Conservation (phyloP, 1,284 basidiomycete genomes). For the Cryptococcus sp. region DNA sequence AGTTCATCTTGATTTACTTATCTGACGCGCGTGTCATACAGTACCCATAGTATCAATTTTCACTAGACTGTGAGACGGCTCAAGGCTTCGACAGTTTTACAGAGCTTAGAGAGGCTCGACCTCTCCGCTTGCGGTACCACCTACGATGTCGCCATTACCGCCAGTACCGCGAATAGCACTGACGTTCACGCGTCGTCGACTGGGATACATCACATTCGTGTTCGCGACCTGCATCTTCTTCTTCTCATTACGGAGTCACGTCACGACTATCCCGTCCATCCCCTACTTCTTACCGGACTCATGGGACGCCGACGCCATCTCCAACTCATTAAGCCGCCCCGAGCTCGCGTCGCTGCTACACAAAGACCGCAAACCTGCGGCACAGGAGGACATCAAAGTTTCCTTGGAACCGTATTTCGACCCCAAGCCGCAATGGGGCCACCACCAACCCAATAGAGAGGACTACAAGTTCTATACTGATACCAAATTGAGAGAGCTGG, state of each 20-base stretch:
- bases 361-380: slow-evolving; percentile 5
- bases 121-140: too few relatives aligned
- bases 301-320: not conserved
- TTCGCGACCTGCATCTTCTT: not conserved
- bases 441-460: slow-evolving; percentile 8
- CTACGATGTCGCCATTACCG: too few relatives aligned
- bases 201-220: not conserved
- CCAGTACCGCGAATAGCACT: too few relatives aligned
- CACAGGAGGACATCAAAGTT: slow-evolving; percentile 1
- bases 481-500: slow-evolving; percentile 9
- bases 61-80: too few relatives aligned
- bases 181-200: not conserved
- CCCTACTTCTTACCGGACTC: too few relatives aligned
- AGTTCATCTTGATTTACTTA: too few relatives aligned
- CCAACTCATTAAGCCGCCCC: slow-evolving; percentile 1
- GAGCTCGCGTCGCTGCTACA: not conserved
- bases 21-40: too few relatives aligned
- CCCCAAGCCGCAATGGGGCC: slow-evolving; percentile 7
- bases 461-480: slow-evolving; percentile 14
- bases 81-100: too few relatives aligned
- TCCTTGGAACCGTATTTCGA: slow-evolving; percentile 8
- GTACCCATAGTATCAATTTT: too few relatives aligned
- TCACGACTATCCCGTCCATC: too few relatives aligned
- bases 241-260: not conserved
- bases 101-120: too few relatives aligned